Conservation (phyloP, 2,329 filamentous ascomycete genomes). For the Juglanconis juglandina region DNA sequence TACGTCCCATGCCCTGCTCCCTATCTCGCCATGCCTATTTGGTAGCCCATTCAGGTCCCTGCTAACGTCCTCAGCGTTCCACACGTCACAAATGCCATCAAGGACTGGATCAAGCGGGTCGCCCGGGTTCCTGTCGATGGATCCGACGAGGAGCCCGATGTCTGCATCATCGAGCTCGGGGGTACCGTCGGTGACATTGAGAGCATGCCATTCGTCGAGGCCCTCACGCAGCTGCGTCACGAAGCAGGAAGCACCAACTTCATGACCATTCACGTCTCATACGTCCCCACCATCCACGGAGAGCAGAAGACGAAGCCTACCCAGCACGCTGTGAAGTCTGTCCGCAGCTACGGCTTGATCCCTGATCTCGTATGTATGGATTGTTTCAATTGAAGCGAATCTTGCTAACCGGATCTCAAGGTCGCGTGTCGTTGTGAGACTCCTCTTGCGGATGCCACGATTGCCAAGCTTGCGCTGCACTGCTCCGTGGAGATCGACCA, state of each 20-base stretch:
- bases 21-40: neutral
- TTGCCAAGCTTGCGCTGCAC: slow-evolving; percentile 83
- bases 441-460: slow-evolving; percentile 68
- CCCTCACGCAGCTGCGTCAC: slow-evolving; percentile 73
- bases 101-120: slow-evolving; percentile 88
- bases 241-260: slow-evolving; percentile 76
- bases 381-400: slow-evolving; percentile 5
- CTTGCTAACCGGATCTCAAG: slow-evolving; percentile 36
- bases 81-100: slow-evolving; percentile 86
- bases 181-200: slow-evolving; percentile 68
- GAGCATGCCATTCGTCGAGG: slow-evolving; percentile 83
- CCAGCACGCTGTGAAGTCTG: slow-evolving; percentile 80
- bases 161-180: slow-evolving; percentile 72
- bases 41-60: neutral
- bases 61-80: slow-evolving; percentile 53
- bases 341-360: slow-evolving; percentile 74
- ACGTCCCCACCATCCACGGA: slow-evolving; percentile 67
- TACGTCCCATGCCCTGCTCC: neutral
- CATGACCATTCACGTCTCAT: slow-evolving; percentile 82
- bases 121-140: slow-evolving; percentile 83
- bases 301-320: slow-evolving; percentile 98
- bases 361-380: slow-evolving; percentile 59
- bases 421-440: slow-evolving; percentile 90
- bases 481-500: slow-evolving; percentile 85
- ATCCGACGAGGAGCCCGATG: slow-evolving; percentile 76